Conservation (phyloP, 225 moss, liverwort and hornwort species). For the Neckera pumila region DNA sequence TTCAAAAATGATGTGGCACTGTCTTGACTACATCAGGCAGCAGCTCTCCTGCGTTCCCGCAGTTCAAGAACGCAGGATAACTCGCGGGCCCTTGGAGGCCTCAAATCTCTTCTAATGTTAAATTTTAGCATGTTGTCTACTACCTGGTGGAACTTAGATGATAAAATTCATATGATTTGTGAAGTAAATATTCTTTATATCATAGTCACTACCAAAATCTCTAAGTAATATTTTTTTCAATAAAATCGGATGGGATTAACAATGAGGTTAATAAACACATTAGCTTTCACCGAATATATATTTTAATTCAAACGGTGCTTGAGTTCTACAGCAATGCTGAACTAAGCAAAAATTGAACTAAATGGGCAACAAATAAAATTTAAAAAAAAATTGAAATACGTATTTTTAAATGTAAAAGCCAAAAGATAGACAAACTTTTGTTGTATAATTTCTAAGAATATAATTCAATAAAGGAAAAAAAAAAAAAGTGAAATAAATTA, state of each 20-base stretch:
- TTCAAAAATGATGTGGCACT: too few species aligned
- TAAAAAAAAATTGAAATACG: background rate
- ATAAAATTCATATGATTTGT: too few species aligned
- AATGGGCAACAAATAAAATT: background rate
- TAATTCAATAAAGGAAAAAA: background rate
- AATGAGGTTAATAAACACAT: background rate
- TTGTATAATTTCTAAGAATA: background rate
- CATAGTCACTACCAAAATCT: background rate
- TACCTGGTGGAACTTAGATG: background rate
- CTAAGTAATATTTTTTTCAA: background rate
- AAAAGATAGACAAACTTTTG: background rate
- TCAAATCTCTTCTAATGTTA: too few species aligned
- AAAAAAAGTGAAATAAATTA: too few species aligned
- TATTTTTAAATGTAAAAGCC: background rate
- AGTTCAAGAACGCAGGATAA: too few species aligned
- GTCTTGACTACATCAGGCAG: too few species aligned
- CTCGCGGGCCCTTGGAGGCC: too few species aligned
- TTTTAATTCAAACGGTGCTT: background rate
- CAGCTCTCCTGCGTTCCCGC: too few species aligned
- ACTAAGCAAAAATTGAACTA: background rate
- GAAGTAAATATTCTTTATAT: too few species aligned
- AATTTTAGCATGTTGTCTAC: background rate
- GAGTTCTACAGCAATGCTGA: background rate
- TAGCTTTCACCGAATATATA: background rate
- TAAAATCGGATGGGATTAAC: rapidly evolving